Evolutionary conservation across 164 flowering plant species (phyloP).

Genomic region (Tetrastigma voinierianum): DNA sequence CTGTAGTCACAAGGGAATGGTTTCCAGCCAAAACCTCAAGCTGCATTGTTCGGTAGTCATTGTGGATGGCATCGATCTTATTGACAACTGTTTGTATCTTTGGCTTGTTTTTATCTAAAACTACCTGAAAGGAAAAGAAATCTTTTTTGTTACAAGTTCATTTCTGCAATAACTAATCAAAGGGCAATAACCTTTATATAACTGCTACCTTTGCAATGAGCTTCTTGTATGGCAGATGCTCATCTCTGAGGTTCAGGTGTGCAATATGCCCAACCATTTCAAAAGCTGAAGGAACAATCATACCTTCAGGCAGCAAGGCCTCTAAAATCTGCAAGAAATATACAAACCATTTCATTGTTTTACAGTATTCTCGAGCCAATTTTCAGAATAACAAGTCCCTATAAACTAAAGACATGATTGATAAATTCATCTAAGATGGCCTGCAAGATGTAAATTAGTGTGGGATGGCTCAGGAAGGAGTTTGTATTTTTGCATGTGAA

Average conservation of each 20-base stretch:
- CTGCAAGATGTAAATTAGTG: too few species aligned
- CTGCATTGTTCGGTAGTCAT: conserved; percentile 94
- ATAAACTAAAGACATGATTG: not conserved
- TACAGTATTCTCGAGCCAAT: not conserved
- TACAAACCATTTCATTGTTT: not conserved
- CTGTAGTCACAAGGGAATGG: conserved; percentile 78
- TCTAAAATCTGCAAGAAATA: conserved; percentile 74
- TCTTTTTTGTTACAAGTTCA: conserved; percentile 6
- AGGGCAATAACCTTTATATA: not conserved
- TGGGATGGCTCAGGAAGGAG: too few species aligned
- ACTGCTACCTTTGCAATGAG: conserved; percentile 77
- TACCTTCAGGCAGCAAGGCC: conserved; percentile 69
- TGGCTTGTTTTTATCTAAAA: conserved; percentile 88
- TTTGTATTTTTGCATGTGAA: too few species aligned
- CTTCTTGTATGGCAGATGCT: conserved; percentile 76
- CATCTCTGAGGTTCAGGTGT: conserved; percentile 84
- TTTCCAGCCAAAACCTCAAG: conserved; percentile 96
- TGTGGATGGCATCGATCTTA: conserved; percentile 77
- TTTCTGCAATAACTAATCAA: not conserved
- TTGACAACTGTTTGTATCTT: conserved; percentile 93
- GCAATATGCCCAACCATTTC: conserved; percentile 95
- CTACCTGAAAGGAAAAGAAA: conserved; percentile 50
- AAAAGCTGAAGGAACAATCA: conserved; percentile 75
- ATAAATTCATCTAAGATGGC: not conserved
- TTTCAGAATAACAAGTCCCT: not conserved